A percentile compares a stretch with the other conserved stretches of the same genome.
Conservation (phyloP, 495 filamentous ascomycete species). For the Tuber melanosporum region DNA sequence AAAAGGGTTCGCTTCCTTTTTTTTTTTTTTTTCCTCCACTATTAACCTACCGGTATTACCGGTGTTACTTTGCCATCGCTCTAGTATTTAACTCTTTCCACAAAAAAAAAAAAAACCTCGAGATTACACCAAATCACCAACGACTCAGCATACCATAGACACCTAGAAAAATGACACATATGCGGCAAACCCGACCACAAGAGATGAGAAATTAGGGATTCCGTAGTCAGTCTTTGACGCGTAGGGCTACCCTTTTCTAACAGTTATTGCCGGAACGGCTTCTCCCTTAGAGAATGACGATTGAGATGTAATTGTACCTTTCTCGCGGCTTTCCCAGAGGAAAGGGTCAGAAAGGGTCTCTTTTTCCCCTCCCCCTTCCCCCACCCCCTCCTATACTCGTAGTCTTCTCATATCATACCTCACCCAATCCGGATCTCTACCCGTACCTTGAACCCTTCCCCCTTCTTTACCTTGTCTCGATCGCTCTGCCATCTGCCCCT, state of each 20-base stretch:
- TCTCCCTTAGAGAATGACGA: constrained; percentile 12
- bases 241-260: constrained; percentile 29
- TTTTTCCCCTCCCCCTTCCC: neutral
- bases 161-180: constrained; percentile 23
- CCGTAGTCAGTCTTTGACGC: constrained; percentile 24
- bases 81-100: neutral
- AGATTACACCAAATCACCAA: neutral
- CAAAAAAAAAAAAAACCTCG: neutral
- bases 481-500: neutral
- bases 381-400: neutral
- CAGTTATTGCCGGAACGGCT: constrained; percentile 7
- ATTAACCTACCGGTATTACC: neutral
- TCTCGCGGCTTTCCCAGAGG: neutral
- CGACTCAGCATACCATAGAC: neutral
- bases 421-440: neutral
- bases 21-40: neutral
- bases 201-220: constrained; percentile 21
- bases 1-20: neutral
- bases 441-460: neutral
- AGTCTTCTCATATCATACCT: neutral
- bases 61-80: neutral
- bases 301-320: neutral
- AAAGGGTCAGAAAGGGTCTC: neutral
- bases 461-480: neutral
- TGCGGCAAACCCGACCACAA: constrained; percentile 13